These are phyloP conservation scores for Paraphoma sp. DNA, from an alignment of 2,329 filamentous ascomycete genomes.

Conservation along the genomic window DNA sequence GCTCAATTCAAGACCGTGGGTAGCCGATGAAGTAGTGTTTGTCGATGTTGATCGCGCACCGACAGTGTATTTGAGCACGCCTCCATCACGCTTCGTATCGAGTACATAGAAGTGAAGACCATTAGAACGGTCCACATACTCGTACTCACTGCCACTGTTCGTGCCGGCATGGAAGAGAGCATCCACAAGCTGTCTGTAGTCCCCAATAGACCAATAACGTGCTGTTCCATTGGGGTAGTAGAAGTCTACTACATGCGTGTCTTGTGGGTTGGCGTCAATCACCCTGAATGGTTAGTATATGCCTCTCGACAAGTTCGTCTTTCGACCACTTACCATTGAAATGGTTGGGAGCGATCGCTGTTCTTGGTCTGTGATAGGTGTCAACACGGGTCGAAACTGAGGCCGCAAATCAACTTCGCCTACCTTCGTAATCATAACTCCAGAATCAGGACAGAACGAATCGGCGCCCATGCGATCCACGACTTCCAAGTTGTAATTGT, in stretches of 20 bases:
- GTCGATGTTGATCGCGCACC: constrained; percentile 53
- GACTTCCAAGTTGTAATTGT: constrained; percentile 62
- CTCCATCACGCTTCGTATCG: constrained; percentile 51
- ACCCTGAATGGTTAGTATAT: constrained; percentile 30
- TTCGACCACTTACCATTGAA: constrained; percentile 51
- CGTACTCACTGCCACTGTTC: constrained; percentile 58
- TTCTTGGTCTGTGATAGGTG: constrained; percentile 50
- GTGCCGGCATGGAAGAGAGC: constrained; percentile 64
- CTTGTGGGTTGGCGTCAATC: constrained; percentile 62
- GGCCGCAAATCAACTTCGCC: too few species aligned
- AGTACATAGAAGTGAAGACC: constrained; percentile 60
- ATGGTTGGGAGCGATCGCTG: constrained; percentile 50
- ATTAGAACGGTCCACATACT: constrained; percentile 58
- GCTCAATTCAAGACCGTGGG: constrained; percentile 47
- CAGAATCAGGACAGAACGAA: constrained; percentile 59
- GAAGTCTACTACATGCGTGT: constrained; percentile 60
- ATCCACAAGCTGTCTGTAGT: constrained; percentile 62
- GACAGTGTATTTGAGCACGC: constrained; percentile 58
- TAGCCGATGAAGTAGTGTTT: constrained; percentile 42
- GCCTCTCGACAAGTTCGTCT: too few species aligned
- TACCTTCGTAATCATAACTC: constrained; percentile 60
- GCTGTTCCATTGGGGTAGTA: constrained; percentile 57
- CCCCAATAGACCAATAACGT: constrained; percentile 58
- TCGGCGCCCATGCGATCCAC: constrained; percentile 63
- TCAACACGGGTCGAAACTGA: too few species aligned